These are phyloP conservation scores for Amoebophrya sp. DNA, from an alignment of 169 alveolate genomes.

Conservation along the genomic window DNA sequence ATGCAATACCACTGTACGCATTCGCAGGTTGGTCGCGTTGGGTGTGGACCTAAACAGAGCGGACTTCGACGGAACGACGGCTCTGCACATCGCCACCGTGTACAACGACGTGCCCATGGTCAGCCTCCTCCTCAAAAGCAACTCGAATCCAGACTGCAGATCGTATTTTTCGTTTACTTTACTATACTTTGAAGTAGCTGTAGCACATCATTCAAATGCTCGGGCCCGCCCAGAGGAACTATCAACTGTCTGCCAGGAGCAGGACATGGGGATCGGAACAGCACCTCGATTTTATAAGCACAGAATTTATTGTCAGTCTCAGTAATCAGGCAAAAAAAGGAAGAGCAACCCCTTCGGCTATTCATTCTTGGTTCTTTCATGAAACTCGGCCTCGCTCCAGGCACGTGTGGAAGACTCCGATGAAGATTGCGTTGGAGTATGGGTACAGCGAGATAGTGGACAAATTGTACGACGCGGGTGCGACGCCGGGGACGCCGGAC, in stretches of 20 bases:
- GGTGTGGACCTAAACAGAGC: background rate
- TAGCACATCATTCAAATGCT: background rate
- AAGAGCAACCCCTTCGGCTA: too few relatives aligned
- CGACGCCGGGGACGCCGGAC: conserved; percentile 1
- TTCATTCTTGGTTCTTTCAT: too few relatives aligned
- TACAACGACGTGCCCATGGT: background rate
- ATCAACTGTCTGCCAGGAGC: too few relatives aligned
- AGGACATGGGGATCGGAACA: too few relatives aligned
- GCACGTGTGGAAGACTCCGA: background rate
- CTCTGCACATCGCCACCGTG: background rate
- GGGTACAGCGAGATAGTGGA: background rate
- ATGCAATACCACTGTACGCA: too few relatives aligned
- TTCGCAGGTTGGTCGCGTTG: background rate
- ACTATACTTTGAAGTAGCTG: background rate
- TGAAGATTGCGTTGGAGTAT: background rate
- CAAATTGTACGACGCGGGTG: background rate
- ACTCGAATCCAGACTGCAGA: background rate
- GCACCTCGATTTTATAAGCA: too few relatives aligned
- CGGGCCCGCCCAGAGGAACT: too few relatives aligned
- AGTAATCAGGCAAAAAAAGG: too few relatives aligned
- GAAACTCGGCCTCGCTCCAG: too few relatives aligned
- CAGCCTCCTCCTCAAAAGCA: background rate
- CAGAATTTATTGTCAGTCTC: too few relatives aligned
- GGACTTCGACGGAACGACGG: background rate
- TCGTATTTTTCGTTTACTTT: background rate